Base-by-base conservation (phyloP, 164 flowering plant species). In the Dillenia turbinata region DNA sequence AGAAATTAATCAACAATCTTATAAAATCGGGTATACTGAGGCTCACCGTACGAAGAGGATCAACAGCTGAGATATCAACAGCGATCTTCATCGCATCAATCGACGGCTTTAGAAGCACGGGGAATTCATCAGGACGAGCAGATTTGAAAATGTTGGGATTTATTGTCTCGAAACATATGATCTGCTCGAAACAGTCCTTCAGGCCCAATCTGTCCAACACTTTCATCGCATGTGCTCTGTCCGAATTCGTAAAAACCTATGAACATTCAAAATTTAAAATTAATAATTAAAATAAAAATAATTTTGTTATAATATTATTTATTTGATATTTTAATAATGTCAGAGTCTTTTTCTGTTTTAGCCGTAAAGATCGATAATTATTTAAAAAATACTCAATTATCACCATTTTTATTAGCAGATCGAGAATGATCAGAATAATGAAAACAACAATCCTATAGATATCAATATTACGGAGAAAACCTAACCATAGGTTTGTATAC, bases 241-340 rank as follows among this genome's bases (percentile, higher is more conserved):
- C 98, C 12, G 97, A 90, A 67, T 93, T 90, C 2, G 95, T 88
- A 56, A 93, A 90, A 49, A 90, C 81, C 98, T 90, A 78, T 59
- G 57, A 15, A 44, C 1, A 10, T 10, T 26, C 52, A 24, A 1
- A 55, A 19, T 19, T 19, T 1, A 19, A 19, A 19, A 19, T 19
- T 19, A 19, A 19, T 1, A 19, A 19, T 19, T 19, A 19, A 19
- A 1, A 19, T 19, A 19, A 19, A 1, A 19, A 19, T 19, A 19
- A 19, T 19, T 19, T 19, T 19, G 1, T 1, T 19, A 19, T 19
- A 19, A 19, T 19, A 19, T 19, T 19, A 19, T 19, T 19, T 19
- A 19, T 19, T 19, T 19, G 22, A 19, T 19, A 19, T 19, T 19
- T 19, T 19, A 19, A 19, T 19, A 19, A 19, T 1, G 1, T 19